Evolutionary conservation across 139 green algal species (phyloP), one percentile per base, ranked within the genome.

Genomic region (Choricystis sp.): DNA sequence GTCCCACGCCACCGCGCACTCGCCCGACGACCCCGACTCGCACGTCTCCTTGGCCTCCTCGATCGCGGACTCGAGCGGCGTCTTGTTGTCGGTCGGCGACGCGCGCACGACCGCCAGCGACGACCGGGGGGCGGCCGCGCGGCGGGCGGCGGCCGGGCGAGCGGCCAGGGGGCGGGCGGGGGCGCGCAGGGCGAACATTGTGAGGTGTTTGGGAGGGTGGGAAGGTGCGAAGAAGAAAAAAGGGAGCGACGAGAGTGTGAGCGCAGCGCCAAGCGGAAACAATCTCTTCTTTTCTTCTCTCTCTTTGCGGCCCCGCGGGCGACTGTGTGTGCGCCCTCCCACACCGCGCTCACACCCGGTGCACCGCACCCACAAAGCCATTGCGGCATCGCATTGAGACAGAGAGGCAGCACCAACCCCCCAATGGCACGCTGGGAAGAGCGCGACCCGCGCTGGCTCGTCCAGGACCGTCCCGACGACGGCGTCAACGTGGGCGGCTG

Each of bases 1-100:
- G 60, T 79, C 69, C 73, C 69, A 76, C 5, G 69, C 69, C 48
- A 65, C 66, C 29, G 71, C 74, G 62, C 74, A 80, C 64, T 74
- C 70, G 26, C 67, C 67, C 19, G 67, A 31, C 23, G 62, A 65
- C 24, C 74, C 70, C 25, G 31, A 26, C 49, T 62, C 64, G 70
- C 74, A 77, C 19, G 65, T 71, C 14, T 75, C 65, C 64, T 72
- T 62, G 26, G 74, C 74, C 23, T 69, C 69, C 59, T 80, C 60
- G 25, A 80, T 74, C 26, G 74, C 74, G 21, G 61, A 68, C 63
- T 80, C 74, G 21, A 80, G 63, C 22, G 66, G 49, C 24, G 56
- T 49, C 61, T 74, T 70, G 26, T 69, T 59, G 49, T 70, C 28
- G 40, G 40, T 16, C 40, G 40, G 40, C 9, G 9, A 9, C 9